Evolutionary conservation across 768 basidiomycete genomes (phyloP).

Genomic region (Paxillus ammoniavirescens): DNA sequence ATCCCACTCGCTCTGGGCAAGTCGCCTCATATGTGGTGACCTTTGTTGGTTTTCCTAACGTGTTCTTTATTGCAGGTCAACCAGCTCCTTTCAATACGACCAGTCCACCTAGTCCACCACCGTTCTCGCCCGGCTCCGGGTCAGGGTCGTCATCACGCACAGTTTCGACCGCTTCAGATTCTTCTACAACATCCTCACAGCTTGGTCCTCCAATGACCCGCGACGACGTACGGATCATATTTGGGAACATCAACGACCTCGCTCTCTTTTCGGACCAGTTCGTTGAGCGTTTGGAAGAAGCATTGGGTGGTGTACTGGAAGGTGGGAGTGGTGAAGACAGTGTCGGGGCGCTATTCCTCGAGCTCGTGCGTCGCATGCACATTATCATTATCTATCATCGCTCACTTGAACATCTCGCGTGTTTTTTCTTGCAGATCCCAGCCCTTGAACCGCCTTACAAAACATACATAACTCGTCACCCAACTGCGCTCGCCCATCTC

Average conservation of each 20-base stretch:
- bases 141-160: conserved; percentile 42
- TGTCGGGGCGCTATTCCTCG: conserved; percentile 69
- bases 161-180: conserved; percentile 44
- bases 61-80: conserved; percentile 32
- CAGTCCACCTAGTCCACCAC: conserved; percentile 22
- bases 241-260: conserved; percentile 74
- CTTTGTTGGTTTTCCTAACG: conserved; percentile 9
- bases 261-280: conserved; percentile 71
- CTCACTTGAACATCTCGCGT: background rate
- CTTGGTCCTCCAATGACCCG: conserved; percentile 63
- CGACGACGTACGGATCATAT: conserved; percentile 70
- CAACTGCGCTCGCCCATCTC: conserved; percentile 70
- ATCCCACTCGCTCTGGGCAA: conserved; percentile 76
- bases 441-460: conserved; percentile 72
- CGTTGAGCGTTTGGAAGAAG: conserved; percentile 60
- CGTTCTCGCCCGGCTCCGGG: conserved; percentile 32
- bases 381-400: background rate
- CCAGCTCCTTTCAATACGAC: conserved; percentile 37
- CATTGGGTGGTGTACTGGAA: conserved; percentile 60
- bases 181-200: conserved; percentile 48
- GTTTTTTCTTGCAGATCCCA: conserved; percentile 49
- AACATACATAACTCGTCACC: conserved; percentile 78
- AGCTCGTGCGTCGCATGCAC: conserved; percentile 49
- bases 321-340: conserved; percentile 66
- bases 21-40: conserved; percentile 21